phyloP scores from a whole-genome alignment of 768 basidiomycete species.

The Coprinellus micaceus region DNA sequence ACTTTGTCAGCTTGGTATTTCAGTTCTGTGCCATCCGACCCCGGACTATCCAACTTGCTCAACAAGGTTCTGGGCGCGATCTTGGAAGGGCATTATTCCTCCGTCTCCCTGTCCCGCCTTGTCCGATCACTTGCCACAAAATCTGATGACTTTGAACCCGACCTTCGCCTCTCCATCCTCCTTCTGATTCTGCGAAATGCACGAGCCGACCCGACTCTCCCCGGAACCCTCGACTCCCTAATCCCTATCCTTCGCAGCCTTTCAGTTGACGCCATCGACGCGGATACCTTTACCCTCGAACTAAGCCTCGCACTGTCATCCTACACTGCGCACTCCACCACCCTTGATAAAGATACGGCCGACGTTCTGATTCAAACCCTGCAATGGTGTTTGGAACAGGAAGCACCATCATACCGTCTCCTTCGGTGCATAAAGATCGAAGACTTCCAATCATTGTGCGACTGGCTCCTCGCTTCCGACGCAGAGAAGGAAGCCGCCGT shows the following conservation, averaged over 20 bases:
- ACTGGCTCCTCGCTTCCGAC: slow-evolving; percentile 26
- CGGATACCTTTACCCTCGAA: slow-evolving; percentile 30
- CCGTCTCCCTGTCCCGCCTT: slow-evolving; percentile 42
- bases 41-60: slow-evolving; percentile 42
- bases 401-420: no score
- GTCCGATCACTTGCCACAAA: slow-evolving; percentile 26
- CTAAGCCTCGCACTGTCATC: slow-evolving; percentile 30
- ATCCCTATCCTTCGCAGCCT: slow-evolving; percentile 23
- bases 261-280: slow-evolving; percentile 18
- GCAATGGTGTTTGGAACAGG: slow-evolving; percentile 52
- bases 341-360: slow-evolving; percentile 35
- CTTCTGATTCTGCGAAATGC: slow-evolving; percentile 30
- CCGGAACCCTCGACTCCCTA: slow-evolving; percentile 20
- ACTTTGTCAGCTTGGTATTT: slow-evolving; percentile 43
- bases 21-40: slow-evolving; percentile 35
- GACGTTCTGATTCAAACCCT: slow-evolving; percentile 41
- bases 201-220: slow-evolving; percentile 24
- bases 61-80: slow-evolving; percentile 40
- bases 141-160: slow-evolving; percentile 25
- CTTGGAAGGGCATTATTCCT: slow-evolving; percentile 46
- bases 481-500: slow-evolving; percentile 20
- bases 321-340: slow-evolving; percentile 23
- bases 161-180: slow-evolving; percentile 29
- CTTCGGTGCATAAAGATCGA: slow-evolving; percentile 48
- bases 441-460: slow-evolving; percentile 45